Base-by-base conservation (phyloP, 805 yeast species). In the Pichia deserticola region DNA sequence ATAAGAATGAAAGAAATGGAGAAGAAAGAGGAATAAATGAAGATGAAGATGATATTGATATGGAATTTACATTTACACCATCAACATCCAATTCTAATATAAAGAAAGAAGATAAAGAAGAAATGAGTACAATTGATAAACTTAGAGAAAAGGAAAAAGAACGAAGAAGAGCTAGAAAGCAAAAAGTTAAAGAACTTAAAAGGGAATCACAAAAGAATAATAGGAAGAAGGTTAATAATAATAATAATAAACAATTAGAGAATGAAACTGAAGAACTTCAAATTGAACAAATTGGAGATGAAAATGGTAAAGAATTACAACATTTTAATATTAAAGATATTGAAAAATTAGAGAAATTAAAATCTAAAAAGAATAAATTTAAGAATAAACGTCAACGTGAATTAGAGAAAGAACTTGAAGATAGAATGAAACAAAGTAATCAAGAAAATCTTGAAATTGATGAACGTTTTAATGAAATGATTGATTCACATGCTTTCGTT, bases 41-140 rank as follows among this genome's bases (percentile, higher is more conserved):
- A 12, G 76, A 70, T 15, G 83, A 79, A 32, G 84, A 73, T 44
- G 92, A 81, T 44, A 84, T 86, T 32, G 97, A 89, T 60, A 86
- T 93, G 89, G 98, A 93, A 65, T 87, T 93, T 58, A 89, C 97
- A 0, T 93, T 93, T 67, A 89, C 90, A 37, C 97, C 98, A 2
- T 97, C 88, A 4, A 69, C 62, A 25, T 69, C 60, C 56, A 55
- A 62, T 25, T 69, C 61, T 57, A 55, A 64, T 28, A 60, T 62
- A 11, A 68, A 68, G 45, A 66, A 61, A 37, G 73, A 60, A 29
- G 68, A 60, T n/a, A 79, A 71, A 13, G 52, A 55, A 38, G 86
- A 84, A 46, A 88, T 86, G 60, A 73, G 83, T 9, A 83, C 97
- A 0, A 80, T 93, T 45, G 90, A 84, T 38, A 84, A 82, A 57